Conservation (phyloP, 768 basidiomycete genomes). For the Termitomyces sp. region DNA sequence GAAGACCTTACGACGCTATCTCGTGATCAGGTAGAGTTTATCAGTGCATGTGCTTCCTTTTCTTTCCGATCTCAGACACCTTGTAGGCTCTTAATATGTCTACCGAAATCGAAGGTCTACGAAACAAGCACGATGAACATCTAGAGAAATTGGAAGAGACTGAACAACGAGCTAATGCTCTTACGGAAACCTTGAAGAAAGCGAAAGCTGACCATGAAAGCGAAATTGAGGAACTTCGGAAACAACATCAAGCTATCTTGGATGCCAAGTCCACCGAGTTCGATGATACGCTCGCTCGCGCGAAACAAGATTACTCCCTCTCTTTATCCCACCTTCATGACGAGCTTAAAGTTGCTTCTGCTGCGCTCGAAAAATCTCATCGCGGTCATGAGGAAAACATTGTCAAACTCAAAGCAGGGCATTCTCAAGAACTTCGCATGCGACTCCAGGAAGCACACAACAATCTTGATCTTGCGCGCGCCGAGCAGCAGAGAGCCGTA, state of each 20-base stretch:
- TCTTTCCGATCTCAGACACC: not conserved
- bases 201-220: constrained; percentile 24
- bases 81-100: constrained; percentile 82
- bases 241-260: constrained; percentile 29
- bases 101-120: constrained; percentile 75
- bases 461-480: constrained; percentile 40
- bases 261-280: constrained; percentile 29
- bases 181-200: constrained; percentile 38
- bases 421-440: constrained; percentile 49
- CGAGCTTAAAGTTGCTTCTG: constrained; percentile 41
- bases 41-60: not conserved
- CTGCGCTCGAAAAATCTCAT: constrained; percentile 42
- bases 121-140: constrained; percentile 53
- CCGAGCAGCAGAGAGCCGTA: constrained; percentile 53
- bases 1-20: constrained; percentile 81
- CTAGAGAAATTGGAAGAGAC: constrained; percentile 51
- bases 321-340: constrained; percentile 33
- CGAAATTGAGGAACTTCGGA: constrained; percentile 42
- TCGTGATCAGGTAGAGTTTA: constrained; percentile 69
- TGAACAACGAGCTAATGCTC: constrained; percentile 51
- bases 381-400: constrained; percentile 60
- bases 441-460: constrained; percentile 54
- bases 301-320: constrained; percentile 49
- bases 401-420: constrained; percentile 51
- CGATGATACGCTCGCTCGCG: constrained; percentile 37